Evolutionary conservation across 75 land plant species (phyloP), one percentile per base, ranked within the genome.

Genomic region (Pinus tabuliformis): DNA sequence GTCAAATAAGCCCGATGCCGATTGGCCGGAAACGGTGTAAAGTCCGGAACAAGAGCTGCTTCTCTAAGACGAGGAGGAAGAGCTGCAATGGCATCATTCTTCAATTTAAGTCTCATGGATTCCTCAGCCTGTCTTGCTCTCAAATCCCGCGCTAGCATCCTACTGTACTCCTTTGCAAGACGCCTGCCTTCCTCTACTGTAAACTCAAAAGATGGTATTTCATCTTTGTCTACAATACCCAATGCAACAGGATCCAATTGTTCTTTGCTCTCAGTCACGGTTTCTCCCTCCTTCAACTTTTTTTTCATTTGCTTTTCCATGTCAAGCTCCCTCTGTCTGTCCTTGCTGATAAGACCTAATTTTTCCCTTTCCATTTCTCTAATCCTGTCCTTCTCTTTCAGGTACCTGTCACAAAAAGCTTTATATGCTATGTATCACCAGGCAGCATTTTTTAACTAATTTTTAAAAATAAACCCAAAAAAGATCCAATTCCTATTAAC

Each of bases 121-220:
- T 91, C 96, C 7, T 89, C 94, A 20, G 78, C 85, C 83, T 89
- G 97, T 58, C 83, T 79, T 62, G 77, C 79, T 79, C 99, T 75
- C 54, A 83, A 83, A 73, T 77, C 83, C 84, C 86, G 72, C 93
- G 94, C 90, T 78, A 93, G 75, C 49, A 87, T 63, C 83, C 93
- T 72, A 75, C 97, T 93, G 75, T 91, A 87, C 86, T 91, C 99
- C 80, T 91, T 96, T 1, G 97, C 97, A 18, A 96, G 83, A 64
- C 87, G 37, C 83, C 64, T 58, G 22, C 96, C 96, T 57, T 93
- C 99, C 80, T 95, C 95, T 36, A 78, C 87, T 3, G 91, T 91
- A 72, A 95, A 78, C 77, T 83, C 83, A 71, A 81, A 86, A 73
- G 86, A 84, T 28, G 90, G 91, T 3, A 89, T 81, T 42, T 65